Percentiles rank a stretch among this genome's conserved stretches.
phyloP scores from a whole-genome alignment of 345 rosid genomes.

The Salix purpurea region DNA sequence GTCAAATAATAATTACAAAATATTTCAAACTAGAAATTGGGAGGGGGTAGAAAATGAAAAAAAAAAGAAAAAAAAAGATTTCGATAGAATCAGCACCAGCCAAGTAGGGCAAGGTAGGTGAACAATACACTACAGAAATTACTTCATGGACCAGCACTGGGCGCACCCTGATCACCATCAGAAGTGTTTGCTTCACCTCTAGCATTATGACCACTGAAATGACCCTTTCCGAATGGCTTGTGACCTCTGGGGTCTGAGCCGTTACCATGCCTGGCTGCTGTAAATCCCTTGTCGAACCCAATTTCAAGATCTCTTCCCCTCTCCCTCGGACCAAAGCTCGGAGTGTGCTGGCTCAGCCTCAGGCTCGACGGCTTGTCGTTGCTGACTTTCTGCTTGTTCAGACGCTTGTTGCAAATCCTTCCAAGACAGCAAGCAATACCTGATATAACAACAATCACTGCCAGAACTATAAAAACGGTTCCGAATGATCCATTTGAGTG shows the following conservation, averaged over 20 bases:
- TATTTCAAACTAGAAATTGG: background rate
- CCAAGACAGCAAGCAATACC: conserved; percentile 57
- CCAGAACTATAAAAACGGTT: conserved; percentile 57
- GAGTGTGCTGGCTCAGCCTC: conserved; percentile 4
- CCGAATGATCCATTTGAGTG: conserved; percentile 65
- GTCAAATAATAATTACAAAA: background rate
- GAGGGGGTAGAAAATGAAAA: too few relatives aligned
- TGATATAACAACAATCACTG: conserved; percentile 51
- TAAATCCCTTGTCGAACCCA: conserved; percentile 40
- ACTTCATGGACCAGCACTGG: conserved; percentile 5
- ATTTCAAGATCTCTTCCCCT: conserved; percentile 30
- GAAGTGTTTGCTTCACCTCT: background rate
- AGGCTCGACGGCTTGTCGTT: background rate
- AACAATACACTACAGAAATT: background rate
- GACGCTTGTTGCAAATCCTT: conserved; percentile 39
- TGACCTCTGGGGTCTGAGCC: conserved; percentile 14
- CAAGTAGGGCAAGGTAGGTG: background rate
- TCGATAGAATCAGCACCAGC: background rate
- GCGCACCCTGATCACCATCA: background rate
- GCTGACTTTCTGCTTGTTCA: conserved; percentile 13
- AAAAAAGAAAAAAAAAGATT: background rate
- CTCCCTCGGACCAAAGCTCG: background rate
- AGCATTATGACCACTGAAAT: background rate
- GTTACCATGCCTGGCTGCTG: conserved; percentile 16
- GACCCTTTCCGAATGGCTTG: conserved; percentile 20